Conservation (phyloP, 2,329 filamentous ascomycete genomes). For the Talaromyces pinophilus region DNA sequence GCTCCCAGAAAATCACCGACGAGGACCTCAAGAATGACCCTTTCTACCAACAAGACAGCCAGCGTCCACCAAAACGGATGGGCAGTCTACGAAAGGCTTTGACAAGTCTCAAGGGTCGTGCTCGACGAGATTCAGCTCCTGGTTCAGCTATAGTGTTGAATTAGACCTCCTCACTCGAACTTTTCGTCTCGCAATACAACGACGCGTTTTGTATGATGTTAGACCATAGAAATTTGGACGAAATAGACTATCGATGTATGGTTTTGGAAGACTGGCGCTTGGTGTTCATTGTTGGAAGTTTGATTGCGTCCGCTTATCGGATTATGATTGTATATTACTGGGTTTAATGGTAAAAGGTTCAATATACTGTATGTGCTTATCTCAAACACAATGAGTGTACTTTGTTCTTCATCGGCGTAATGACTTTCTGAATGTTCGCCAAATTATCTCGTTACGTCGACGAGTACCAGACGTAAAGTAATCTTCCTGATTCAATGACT, state of each 20-base stretch:
- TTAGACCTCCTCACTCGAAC: background rate
- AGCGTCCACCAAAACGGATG: constrained; percentile 21
- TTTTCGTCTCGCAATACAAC: background rate
- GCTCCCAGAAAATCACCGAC: constrained; percentile 41
- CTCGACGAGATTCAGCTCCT: constrained; percentile 18
- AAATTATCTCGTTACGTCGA: background rate
- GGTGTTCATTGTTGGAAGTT: constrained; percentile 3
- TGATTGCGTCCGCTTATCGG: background rate
- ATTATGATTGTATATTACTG: background rate
- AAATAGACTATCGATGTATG: background rate
- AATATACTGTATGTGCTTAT: background rate
- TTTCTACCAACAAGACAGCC: constrained; percentile 32
- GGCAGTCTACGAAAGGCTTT: constrained; percentile 23
- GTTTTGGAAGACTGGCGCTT: background rate
- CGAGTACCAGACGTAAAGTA: background rate
- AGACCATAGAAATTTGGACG: background rate
- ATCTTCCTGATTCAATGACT: background rate
- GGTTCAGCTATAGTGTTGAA: constrained; percentile 3
- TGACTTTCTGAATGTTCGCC: background rate
- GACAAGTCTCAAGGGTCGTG: constrained; percentile 20
- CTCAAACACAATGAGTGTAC: background rate
- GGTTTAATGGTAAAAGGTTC: background rate
- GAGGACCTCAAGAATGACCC: constrained; percentile 45
- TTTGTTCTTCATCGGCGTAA: background rate
- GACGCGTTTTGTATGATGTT: background rate